Conservation (phyloP, 2,329 filamentous ascomycete genomes). For the Dothidotthia symphoricarpi region DNA sequence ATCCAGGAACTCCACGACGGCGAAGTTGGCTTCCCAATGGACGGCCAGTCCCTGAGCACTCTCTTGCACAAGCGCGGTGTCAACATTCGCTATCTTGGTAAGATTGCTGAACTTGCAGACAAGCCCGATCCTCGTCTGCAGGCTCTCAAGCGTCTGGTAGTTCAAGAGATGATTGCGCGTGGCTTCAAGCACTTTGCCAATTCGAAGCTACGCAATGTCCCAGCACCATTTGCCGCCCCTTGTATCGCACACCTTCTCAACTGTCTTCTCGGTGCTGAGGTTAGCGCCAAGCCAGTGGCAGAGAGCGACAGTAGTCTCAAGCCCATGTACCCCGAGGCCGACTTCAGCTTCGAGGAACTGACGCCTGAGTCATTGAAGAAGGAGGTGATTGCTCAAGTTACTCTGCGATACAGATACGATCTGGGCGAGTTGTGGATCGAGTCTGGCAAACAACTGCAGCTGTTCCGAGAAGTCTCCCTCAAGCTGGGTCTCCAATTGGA, state of each 20-base stretch:
- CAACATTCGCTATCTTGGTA: conserved; percentile 94
- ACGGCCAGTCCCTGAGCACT: conserved; percentile 84
- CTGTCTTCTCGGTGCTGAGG: conserved; percentile 75
- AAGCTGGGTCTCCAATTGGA: conserved; percentile 88
- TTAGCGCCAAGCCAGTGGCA: conserved; percentile 75
- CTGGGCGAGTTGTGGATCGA: conserved; percentile 68
- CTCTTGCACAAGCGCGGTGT: conserved; percentile 95
- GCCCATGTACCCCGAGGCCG: conserved; percentile 74
- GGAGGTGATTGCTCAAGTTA: conserved; percentile 70
- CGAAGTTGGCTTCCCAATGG: conserved; percentile 97
- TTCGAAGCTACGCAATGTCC: conserved; percentile 74
- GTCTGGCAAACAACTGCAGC: conserved; percentile 70
- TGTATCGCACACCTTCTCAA: conserved; percentile 88
- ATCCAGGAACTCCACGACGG: conserved; percentile 85
- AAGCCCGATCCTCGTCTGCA: conserved; percentile 64
- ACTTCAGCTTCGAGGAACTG: conserved; percentile 76
- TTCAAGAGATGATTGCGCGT: conserved; percentile 93
- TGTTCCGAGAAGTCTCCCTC: conserved; percentile 83
- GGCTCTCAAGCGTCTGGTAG: conserved; percentile 71
- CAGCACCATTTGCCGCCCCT: conserved; percentile 73
- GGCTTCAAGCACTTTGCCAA: conserved; percentile 91
- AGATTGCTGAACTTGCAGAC: conserved; percentile 66
- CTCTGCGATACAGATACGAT: conserved; percentile 72
- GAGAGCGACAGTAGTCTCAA: conserved; percentile 74
- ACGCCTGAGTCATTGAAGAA: conserved; percentile 69